Base-by-base conservation (phyloP, 108 stramenopile species). In the Mayamaea pseudoterrestris region DNA sequence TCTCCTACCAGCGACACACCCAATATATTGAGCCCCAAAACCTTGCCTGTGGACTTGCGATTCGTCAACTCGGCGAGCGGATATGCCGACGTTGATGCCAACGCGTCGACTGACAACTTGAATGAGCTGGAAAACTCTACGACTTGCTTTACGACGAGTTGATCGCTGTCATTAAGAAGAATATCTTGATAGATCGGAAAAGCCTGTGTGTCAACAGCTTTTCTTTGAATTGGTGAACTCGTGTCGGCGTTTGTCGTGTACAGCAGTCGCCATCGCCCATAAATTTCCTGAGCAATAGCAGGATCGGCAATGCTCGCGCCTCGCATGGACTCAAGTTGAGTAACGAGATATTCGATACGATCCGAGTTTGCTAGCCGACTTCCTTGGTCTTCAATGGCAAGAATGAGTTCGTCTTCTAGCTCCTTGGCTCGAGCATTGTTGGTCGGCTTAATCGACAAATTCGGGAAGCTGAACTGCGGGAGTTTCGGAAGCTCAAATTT, bases 171-270 rank as follows among this genome's bases (percentile, higher is more conserved):
- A 27, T 68, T 49, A 9, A 83, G 35, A 8, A 79, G 37, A 43
- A 90, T 84, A 53, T 90, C 79, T 57, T 90, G 87, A 52, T 77
- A 90, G 35, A 90, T 90, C 3, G 78, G 66, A 50, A 82, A 90
- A 23, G 59, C 69, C 24, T 67, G 57, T 0, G 87, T 63, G 63
- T 82, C 78, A 0, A 90, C 87, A 2, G 87, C 87, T 55, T 80
- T 90, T 16, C 87, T 53, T 53, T 90, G 87, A 24, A 90, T 90
- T 0, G 87, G 87, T 35, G 63, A 66, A 5, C 82, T 80, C 7
- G 87, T 84, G 36, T 78, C 77, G 0, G 83, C 82, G 52, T 90
- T 90, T 40, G 74, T 69, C 2, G 87, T 90, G 37, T 80, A 74
- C 13, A 90, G 25, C 16, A 90, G 41, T 35, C 75, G 54, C 87